A percentile compares a stretch with the other conserved stretches of the same genome.
phyloP scores from a whole-genome alignment of 129 eudicot genomes.

The Lonicera japonica region DNA sequence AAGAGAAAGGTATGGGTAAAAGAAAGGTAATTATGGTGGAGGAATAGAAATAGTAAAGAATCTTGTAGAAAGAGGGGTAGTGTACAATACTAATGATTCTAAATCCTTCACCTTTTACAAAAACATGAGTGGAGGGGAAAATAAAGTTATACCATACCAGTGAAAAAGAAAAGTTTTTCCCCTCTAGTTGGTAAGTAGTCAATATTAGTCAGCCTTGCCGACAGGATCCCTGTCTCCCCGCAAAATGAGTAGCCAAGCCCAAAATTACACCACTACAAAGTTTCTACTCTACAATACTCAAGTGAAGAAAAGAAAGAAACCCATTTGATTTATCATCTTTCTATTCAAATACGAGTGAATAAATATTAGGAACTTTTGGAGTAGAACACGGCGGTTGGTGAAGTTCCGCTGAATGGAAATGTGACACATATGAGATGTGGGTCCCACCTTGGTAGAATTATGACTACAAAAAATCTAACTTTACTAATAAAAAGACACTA shows the following conservation, averaged over 20 bases:
- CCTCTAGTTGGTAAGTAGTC: slow-evolving; percentile 22
- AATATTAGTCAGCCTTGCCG: slow-evolving; percentile 15
- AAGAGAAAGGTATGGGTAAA: slow-evolving; percentile 6
- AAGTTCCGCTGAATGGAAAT: too few species aligned
- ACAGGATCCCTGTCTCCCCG: slow-evolving; percentile 17
- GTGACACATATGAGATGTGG: too few species aligned
- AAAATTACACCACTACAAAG: background rate
- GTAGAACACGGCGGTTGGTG: too few species aligned
- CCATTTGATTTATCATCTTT: background rate
- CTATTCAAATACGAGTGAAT: too few species aligned
- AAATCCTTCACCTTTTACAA: slow-evolving; percentile 8
- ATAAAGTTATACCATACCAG: slow-evolving; percentile 14
- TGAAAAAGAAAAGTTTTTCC: slow-evolving; percentile 8
- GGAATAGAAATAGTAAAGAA: slow-evolving; percentile 16
- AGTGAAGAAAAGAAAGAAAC: background rate
- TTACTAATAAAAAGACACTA: too few species aligned
- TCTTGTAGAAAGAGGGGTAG: slow-evolving; percentile 21
- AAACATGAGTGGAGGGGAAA: slow-evolving; percentile 16
- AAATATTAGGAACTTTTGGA: too few species aligned
- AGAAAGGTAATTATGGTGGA: slow-evolving; percentile 19
- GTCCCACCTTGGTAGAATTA: too few species aligned
- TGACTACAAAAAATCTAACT: too few species aligned
- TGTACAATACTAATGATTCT: slow-evolving; percentile 21
- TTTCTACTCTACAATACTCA: background rate
- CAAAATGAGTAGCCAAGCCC: slow-evolving; percentile 6